These are phyloP conservation scores for Crassisporium funariophilum DNA, from an alignment of 768 basidiomycete genomes.

Conservation along the genomic window DNA sequence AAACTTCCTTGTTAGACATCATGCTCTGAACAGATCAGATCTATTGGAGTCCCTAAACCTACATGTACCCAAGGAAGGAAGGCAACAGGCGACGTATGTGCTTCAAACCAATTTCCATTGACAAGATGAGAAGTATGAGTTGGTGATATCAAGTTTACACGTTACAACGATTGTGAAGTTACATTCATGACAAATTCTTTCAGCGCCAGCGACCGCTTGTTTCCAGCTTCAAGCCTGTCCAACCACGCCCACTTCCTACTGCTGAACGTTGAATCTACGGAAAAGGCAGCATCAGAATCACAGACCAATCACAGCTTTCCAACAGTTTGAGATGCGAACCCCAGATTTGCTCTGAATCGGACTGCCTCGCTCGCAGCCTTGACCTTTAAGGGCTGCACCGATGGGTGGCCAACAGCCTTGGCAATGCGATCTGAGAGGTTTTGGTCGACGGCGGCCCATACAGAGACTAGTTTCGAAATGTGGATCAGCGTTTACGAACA, in stretches of 20 bases:
- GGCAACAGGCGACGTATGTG: too few species aligned
- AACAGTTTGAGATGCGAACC: conserved; percentile 24
- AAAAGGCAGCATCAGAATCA: conserved; percentile 1
- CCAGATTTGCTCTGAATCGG: conserved; percentile 50
- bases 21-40: too few species aligned
- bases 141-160: not conserved
- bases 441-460: conserved; percentile 81
- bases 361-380: conserved; percentile 61
- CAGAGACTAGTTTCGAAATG: conserved; percentile 60
- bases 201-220: too few species aligned
- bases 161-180: not conserved
- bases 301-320: conserved; percentile 8
- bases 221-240: too few species aligned
- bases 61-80: too few species aligned
- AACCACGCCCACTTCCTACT: too few species aligned
- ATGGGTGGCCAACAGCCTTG: conserved; percentile 62
- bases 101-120: too few species aligned
- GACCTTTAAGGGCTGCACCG: conserved; percentile 60
- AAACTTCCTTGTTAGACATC: too few species aligned
- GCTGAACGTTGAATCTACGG: conserved; percentile 14
- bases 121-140: too few species aligned
- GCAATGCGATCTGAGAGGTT: conserved; percentile 76
- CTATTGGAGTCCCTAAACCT: too few species aligned
- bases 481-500: not conserved
- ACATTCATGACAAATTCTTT: too few species aligned